These are phyloP conservation scores for Gastrolobium villosum DNA, from an alignment of 306 rosid species.

Conservation along the genomic window DNA sequence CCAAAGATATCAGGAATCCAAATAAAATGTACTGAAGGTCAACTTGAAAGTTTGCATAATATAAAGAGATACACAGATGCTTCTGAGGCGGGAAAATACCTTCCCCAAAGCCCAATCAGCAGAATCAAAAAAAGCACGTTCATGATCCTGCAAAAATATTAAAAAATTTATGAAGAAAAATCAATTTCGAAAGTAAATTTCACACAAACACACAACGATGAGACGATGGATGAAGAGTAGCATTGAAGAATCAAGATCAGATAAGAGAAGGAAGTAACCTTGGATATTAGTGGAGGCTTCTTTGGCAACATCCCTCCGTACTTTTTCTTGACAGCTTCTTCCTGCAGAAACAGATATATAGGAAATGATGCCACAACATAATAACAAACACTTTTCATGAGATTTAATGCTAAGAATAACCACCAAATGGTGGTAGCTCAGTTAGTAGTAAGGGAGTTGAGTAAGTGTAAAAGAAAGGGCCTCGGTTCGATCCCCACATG, in stretches of 20 bases:
- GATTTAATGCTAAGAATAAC: constrained; percentile 38
- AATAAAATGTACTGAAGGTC: constrained; percentile 40
- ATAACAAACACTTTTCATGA: constrained; percentile 32
- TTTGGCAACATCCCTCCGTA: constrained; percentile 91
- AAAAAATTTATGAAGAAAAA: constrained; percentile 36
- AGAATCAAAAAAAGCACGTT: constrained; percentile 96
- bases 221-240: neutral
- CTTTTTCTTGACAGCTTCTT: constrained; percentile 80
- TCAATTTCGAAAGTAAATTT: constrained; percentile 30
- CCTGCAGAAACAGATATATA: constrained; percentile 62
- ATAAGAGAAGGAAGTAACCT: constrained; percentile 59
- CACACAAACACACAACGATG: constrained; percentile 23
- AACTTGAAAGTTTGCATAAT: constrained; percentile 1
- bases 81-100: constrained; percentile 57
- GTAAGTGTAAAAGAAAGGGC: too few species aligned
- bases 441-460: too few species aligned
- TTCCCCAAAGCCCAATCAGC: constrained; percentile 99
- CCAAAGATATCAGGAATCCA: constrained; percentile 43
- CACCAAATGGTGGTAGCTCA: neutral
- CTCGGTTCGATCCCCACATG: too few species aligned
- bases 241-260: constrained; percentile 13
- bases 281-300: constrained; percentile 96
- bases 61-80: constrained; percentile 30
- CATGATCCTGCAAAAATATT: constrained; percentile 82
- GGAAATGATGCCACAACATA: constrained; percentile 41